phyloP scores from a whole-genome alignment of 805 yeast genomes.

The Yarrowia bubula region DNA sequence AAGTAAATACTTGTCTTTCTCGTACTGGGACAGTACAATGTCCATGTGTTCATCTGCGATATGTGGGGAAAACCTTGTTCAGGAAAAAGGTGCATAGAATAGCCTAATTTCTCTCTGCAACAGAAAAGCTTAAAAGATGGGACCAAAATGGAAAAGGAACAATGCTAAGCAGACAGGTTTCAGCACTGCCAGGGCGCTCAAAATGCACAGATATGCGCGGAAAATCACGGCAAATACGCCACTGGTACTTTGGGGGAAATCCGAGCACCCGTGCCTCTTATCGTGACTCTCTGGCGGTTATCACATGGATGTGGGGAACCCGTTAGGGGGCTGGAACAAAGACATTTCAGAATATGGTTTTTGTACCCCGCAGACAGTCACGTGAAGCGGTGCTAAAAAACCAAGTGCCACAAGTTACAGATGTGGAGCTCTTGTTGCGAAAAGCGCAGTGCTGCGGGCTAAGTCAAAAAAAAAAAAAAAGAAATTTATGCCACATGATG shows the following conservation, averaged over 20 bases:
- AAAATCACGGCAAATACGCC: background rate
- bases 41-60: background rate
- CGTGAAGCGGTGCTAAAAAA: background rate
- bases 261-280: background rate
- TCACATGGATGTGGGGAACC: slow-evolving; percentile 23
- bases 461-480: background rate
- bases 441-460: too few relatives aligned
- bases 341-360: background rate
- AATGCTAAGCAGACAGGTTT: background rate
- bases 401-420: background rate
- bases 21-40: background rate
- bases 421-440: too few relatives aligned
- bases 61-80: background rate
- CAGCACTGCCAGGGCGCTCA: too few relatives aligned
- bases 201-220: too few relatives aligned
- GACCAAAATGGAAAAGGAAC: background rate
- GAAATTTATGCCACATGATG: background rate
- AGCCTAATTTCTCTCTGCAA: background rate
- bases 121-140: background rate
- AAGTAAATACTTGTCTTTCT: background rate
- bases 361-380: slow-evolving; percentile 1
- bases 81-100: background rate
- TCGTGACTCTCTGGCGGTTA: background rate
- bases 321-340: slow-evolving; percentile 11
- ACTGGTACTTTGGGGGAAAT: background rate